These are phyloP conservation scores for Prunus armeniaca DNA, from an alignment of 306 rosid genomes.

Conservation along the genomic window DNA sequence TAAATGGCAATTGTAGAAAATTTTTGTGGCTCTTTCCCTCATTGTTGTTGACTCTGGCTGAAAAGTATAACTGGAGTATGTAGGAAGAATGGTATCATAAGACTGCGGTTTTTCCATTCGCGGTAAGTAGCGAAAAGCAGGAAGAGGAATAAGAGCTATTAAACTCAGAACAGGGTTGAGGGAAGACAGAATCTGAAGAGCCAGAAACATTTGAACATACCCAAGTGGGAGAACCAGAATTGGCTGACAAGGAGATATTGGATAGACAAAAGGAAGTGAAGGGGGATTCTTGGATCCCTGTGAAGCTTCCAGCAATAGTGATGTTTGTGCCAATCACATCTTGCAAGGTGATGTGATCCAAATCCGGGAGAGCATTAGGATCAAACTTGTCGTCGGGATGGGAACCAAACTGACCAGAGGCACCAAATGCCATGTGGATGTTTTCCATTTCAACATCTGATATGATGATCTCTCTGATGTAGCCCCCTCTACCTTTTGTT, in stretches of 20 bases:
- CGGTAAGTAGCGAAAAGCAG: conserved; percentile 44
- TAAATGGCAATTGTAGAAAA: conserved; percentile 35
- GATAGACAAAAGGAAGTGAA: conserved; percentile 75
- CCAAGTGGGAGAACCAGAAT: conserved; percentile 60
- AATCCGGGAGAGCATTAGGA: conserved; percentile 72
- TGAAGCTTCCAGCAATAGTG: conserved; percentile 70
- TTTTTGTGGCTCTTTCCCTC: conserved; percentile 23
- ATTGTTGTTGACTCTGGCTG: conserved; percentile 21
- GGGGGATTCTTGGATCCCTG: conserved; percentile 80
- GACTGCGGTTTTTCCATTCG: conserved; percentile 43
- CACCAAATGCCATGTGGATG: conserved; percentile 52
- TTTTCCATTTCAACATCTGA: conserved; percentile 57
- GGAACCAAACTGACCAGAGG: conserved; percentile 69
- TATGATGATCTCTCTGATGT: conserved; percentile 54
- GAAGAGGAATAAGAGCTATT: conserved; percentile 43
- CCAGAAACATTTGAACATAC: conserved; percentile 77
- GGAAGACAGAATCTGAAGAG: conserved; percentile 66
- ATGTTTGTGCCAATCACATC: conserved; percentile 65
- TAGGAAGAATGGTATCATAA: conserved; percentile 41
- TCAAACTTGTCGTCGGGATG: conserved; percentile 89
- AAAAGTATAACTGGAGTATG: conserved; percentile 31
- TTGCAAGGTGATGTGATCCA: conserved; percentile 61
- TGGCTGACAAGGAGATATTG: conserved; percentile 60
- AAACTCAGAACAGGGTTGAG: conserved; percentile 73
- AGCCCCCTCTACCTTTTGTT: conserved; percentile 83